A percentile compares a stretch with the other conserved stretches of the same genome.
These are phyloP conservation scores for Flaveria ramosissima DNA, from an alignment of 129 eudicot genomes.

Conservation along the genomic window DNA sequence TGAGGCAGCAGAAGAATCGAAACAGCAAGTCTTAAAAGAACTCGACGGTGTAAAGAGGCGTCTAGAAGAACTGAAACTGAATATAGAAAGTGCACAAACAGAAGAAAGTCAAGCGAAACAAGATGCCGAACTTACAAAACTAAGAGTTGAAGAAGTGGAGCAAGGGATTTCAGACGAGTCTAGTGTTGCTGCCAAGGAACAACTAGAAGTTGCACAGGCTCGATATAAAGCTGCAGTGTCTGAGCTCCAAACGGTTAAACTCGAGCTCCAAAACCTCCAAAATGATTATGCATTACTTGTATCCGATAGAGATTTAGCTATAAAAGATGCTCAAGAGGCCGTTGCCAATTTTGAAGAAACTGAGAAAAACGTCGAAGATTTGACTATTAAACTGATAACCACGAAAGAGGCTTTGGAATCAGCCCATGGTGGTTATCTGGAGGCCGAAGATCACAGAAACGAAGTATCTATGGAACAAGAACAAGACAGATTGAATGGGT, in stretches of 20 bases:
- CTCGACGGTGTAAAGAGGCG: constrained; percentile 66
- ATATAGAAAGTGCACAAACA: constrained; percentile 71
- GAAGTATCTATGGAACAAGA: constrained; percentile 66
- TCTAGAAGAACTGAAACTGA: constrained; percentile 73
- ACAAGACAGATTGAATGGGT: constrained; percentile 56
- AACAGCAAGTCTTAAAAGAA: constrained; percentile 56
- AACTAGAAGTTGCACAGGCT: constrained; percentile 74
- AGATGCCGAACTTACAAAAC: constrained; percentile 72
- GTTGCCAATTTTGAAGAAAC: constrained; percentile 49
- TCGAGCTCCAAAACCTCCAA: constrained; percentile 52
- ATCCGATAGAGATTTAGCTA: constrained; percentile 54
- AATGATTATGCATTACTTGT: constrained; percentile 49
- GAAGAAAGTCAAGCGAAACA: constrained; percentile 88
- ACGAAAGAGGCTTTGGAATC: constrained; percentile 73
- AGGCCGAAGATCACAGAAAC: constrained; percentile 75
- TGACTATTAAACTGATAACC: constrained; percentile 68
- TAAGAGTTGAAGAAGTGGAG: constrained; percentile 73
- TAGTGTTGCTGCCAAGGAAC: constrained; percentile 74
- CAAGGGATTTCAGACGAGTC: constrained; percentile 79
- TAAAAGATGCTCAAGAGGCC: constrained; percentile 60
- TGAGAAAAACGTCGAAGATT: constrained; percentile 70
- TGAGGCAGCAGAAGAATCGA: constrained; percentile 70
- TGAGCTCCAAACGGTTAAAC: constrained; percentile 49
- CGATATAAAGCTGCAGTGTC: constrained; percentile 60
- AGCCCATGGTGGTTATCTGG: constrained; percentile 79